Percentiles rank a stretch among this genome's conserved stretches.
Conservation (phyloP, 1,139 yeast species). For the Geotrichum macrosporum region DNA sequence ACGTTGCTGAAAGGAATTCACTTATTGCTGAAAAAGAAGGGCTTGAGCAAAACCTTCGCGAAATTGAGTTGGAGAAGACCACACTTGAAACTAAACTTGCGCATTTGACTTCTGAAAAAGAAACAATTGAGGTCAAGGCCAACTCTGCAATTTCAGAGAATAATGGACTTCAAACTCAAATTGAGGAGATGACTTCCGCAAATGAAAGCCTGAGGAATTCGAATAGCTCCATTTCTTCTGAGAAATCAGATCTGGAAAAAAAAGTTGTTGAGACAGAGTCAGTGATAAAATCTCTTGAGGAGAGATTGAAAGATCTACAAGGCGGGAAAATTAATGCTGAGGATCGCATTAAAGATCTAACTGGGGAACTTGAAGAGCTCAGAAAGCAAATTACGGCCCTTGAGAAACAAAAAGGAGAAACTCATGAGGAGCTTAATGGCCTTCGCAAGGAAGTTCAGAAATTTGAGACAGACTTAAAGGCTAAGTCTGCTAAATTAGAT, state of each 20-base stretch:
- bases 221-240: neutral
- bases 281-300: too few relatives aligned
- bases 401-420: slow-evolving; percentile 1
- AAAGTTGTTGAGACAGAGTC: slow-evolving; percentile 14
- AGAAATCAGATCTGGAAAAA: slow-evolving; percentile 8
- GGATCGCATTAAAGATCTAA: slow-evolving; percentile 11
- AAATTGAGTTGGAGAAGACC: slow-evolving; percentile 11
- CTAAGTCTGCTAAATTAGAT: slow-evolving; percentile 10
- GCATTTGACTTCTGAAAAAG: slow-evolving; percentile 12
- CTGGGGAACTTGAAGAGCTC: neutral
- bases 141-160: slow-evolving; percentile 20
- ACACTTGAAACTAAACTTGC: slow-evolving; percentile 17
- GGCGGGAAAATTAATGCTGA: neutral
- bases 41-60: slow-evolving; percentile 10
- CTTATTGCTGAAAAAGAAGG: slow-evolving; percentile 10
- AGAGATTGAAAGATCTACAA: slow-evolving; percentile 4
- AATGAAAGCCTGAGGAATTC: slow-evolving; percentile 8
- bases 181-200: slow-evolving; percentile 20
- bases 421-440: slow-evolving; percentile 2
- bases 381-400: slow-evolving; percentile 6
- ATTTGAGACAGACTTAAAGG: slow-evolving; percentile 5
- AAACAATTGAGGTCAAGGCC: slow-evolving; percentile 13
- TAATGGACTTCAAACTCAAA: slow-evolving; percentile 14
- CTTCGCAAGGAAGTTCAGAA: slow-evolving; percentile 1
- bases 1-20: slow-evolving; percentile 14